Evolutionary conservation across 202 grass and related monocot species (phyloP).

Genomic region (Panicum virgatum): DNA sequence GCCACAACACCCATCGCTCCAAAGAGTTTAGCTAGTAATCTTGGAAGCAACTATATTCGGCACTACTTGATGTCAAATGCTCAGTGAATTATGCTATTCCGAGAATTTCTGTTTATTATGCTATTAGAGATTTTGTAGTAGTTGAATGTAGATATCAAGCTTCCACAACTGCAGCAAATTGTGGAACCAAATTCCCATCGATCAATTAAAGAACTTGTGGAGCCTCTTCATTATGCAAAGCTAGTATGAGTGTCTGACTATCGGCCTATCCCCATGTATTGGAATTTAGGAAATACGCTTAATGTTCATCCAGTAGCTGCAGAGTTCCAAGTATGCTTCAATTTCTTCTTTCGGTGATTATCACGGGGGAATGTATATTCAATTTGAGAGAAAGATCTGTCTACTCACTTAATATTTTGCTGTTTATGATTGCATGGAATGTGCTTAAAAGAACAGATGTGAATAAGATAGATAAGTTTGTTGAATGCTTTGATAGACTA

Average conservation of each 20-base stretch:
- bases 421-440: not conserved
- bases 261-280: not conserved
- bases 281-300: not conserved
- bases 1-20: not conserved
- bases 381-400: not conserved
- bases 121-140: not conserved
- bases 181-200: not conserved
- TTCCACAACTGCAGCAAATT: not conserved
- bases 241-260: no score
- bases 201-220: not conserved
- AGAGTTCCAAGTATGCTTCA: not conserved
- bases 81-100: not conserved
- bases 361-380: not conserved
- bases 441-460: slow-evolving; percentile 1
- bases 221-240: not conserved
- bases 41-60: not conserved
- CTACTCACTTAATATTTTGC: not conserved
- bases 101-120: not conserved
- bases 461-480: not conserved
- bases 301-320: not conserved
- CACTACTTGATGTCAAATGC: not conserved
- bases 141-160: not conserved
- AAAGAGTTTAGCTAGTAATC: not conserved
- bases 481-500: not conserved
- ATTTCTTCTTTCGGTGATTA: not conserved